These are phyloP conservation scores for Mimosa pudica DNA, from an alignment of 306 rosid species.

Conservation along the genomic window DNA sequence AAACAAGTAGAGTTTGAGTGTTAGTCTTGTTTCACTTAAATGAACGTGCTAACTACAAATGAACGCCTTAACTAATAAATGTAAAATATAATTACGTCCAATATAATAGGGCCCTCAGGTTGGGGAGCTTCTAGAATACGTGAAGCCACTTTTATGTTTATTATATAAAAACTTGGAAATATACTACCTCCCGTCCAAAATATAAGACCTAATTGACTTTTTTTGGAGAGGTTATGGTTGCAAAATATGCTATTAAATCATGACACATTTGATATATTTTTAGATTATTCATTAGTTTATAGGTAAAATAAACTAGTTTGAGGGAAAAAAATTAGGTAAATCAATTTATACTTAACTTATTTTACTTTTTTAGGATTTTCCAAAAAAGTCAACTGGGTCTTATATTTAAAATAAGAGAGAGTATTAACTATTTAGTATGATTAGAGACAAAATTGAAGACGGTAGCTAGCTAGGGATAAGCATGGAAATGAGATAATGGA, in stretches of 20 bases:
- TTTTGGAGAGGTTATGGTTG: too few species aligned
- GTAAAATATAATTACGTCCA: background rate
- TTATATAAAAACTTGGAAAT: background rate
- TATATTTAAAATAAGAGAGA: too few species aligned
- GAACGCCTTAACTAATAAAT: conserved; percentile 38
- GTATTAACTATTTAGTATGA: background rate
- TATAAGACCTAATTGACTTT: too few species aligned
- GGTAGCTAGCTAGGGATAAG: conserved; percentile 1
- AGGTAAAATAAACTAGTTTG: too few species aligned
- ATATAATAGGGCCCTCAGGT: background rate
- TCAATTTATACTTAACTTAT: too few species aligned
- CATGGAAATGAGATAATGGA: background rate
- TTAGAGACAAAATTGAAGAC: background rate
- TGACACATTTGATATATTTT: too few species aligned
- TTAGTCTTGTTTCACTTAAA: conserved; percentile 1
- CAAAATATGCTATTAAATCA: too few species aligned
- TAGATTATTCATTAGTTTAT: too few species aligned
- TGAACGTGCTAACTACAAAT: conserved; percentile 42
- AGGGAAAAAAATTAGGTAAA: too few species aligned
- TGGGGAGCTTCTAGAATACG: background rate
- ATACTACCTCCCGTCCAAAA: too few species aligned
- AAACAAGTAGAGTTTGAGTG: background rate
- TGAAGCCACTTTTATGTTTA: background rate
- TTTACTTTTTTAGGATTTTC: too few species aligned
- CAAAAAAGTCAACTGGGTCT: too few species aligned